phyloP scores from a whole-genome alignment of 495 filamentous ascomycete species.

The Neurospora sp. region DNA sequence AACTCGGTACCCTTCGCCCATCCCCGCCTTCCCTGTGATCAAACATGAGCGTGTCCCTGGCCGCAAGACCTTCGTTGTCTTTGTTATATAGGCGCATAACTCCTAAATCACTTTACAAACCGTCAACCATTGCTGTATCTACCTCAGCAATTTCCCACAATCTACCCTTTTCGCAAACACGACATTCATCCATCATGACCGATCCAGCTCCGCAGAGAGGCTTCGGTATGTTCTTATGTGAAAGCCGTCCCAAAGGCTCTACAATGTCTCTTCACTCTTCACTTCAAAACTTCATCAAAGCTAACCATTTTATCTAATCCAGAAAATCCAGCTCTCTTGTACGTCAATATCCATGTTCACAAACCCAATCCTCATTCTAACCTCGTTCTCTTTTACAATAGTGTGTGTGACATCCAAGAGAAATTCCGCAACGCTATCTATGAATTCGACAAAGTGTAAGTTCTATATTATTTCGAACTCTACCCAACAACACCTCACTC shows the following conservation, averaged over 20 bases:
- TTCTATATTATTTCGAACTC: too few relatives aligned
- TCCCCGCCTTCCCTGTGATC: not conserved
- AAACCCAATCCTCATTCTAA: not conserved
- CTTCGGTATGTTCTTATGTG: slow-evolving; percentile 24
- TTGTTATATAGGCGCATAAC: not conserved
- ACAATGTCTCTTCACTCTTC: not conserved
- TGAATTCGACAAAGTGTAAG: slow-evolving; percentile 72
- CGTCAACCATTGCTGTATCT: not conserved
- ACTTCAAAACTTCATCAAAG: not conserved
- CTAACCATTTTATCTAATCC: not conserved
- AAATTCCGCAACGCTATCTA: slow-evolving; percentile 76
- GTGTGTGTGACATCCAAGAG: slow-evolving; percentile 93
- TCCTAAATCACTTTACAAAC: not conserved
- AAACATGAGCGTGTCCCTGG: not conserved
- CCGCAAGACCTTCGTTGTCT: not conserved
- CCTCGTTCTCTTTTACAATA: slow-evolving; percentile 19
- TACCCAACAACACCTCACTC: not conserved
- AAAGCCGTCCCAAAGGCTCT: not conserved
- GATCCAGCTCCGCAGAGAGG: slow-evolving; percentile 23
- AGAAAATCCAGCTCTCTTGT: slow-evolving; percentile 68
- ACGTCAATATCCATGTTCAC: slow-evolving; percentile 10
- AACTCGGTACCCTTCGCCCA: not conserved
- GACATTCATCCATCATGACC: slow-evolving; percentile 13
- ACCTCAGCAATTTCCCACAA: not conserved
- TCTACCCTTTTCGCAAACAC: not conserved